Evolutionary conservation across 148 eudicot genomes (phyloP).

Genomic region (Pharnaceum exiguum): DNA sequence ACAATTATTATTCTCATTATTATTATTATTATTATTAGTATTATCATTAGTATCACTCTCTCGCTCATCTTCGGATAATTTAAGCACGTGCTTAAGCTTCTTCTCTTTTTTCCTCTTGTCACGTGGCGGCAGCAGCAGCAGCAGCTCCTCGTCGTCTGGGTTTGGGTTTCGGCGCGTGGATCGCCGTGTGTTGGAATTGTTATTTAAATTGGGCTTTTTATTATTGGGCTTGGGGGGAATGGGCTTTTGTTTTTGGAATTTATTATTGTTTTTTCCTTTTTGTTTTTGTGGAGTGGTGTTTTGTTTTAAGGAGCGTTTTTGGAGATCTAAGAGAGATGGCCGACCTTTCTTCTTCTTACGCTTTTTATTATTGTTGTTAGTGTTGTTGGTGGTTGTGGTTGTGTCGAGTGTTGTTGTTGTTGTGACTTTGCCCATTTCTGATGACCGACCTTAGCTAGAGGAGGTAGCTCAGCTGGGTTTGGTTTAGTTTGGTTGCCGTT

Average conservation of each 20-base stretch:
- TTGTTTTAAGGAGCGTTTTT: slow-evolving; percentile 33
- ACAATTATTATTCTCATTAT: slow-evolving; percentile 16
- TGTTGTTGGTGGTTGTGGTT: background rate
- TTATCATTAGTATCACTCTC: background rate
- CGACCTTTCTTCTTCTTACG: slow-evolving; percentile 57
- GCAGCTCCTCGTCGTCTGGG: slow-evolving; percentile 19
- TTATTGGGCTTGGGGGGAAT: background rate
- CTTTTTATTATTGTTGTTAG: slow-evolving; percentile 6
- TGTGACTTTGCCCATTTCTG: too few species aligned
- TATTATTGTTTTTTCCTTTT: background rate
- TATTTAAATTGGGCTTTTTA: slow-evolving; percentile 25
- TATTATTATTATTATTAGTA: slow-evolving; percentile 1
- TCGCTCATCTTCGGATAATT: slow-evolving; percentile 12
- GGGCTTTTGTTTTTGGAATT: background rate
- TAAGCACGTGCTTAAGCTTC: slow-evolving; percentile 25
- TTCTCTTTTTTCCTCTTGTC: slow-evolving; percentile 20
- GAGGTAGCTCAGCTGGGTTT: background rate
- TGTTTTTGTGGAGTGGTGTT: slow-evolving; percentile 16
- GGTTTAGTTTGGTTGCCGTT: background rate
- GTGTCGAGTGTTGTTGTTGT: too few species aligned
- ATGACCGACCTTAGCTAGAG: too few species aligned
- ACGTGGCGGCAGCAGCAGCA: background rate
- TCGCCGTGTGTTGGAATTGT: slow-evolving; percentile 21
- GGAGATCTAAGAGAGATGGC: slow-evolving; percentile 51
- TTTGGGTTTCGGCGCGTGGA: slow-evolving; percentile 47